Evolutionary conservation across 441 rosid species (phyloP), one percentile per base, ranked within the genome.

Genomic region (Pelargonium myrrhifolium): DNA sequence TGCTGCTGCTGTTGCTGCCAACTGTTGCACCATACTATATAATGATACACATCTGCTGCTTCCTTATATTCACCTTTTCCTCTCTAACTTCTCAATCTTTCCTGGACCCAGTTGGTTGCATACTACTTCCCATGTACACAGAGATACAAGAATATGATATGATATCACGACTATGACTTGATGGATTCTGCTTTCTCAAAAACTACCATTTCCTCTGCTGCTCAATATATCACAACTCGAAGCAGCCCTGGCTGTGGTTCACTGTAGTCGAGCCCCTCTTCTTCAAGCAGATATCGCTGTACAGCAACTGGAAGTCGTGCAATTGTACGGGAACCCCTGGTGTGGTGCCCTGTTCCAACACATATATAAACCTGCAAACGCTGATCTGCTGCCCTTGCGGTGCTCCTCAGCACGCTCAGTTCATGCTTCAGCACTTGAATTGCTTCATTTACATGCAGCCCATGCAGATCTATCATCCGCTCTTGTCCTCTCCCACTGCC

Each of bases 261-360:
- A 0, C 85, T 70, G 78, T 66, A 94, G 65, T 85, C 86, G n/a
- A 94, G 96, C 70, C 89, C 85, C 83, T 94, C 97, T 70, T 92
- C 96, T 79, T 89, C 97, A 17, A 94, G 94, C 47, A 94, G 84
- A 72, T 87, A 92, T 10, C 87, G 86, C 81, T 92, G 98, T 45
- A 94, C 90, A 69, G 97, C 93, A 59, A 87, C 75, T 1, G 99
- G 99, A 64, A 94, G 99, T 67, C 98, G 83, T 35, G 95, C 90
- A 0, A 92, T 91, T 20, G 99, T 89, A 45, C 93, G 89, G 14
- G 94, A 74, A 59, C 99, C 99, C 62, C 89, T 84, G 37, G 97
- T 86, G 82, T 94, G 96, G 76, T 94, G 97, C 8, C 97, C 97
- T 1, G 97, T 89, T 43, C 99, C 99, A n/a, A 94, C 99, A 40